A percentile compares a stretch with the other conserved stretches of the same genome.
Conservation (phyloP, 1,284 basidiomycete species). For the Apiotrichum montevideense region DNA sequence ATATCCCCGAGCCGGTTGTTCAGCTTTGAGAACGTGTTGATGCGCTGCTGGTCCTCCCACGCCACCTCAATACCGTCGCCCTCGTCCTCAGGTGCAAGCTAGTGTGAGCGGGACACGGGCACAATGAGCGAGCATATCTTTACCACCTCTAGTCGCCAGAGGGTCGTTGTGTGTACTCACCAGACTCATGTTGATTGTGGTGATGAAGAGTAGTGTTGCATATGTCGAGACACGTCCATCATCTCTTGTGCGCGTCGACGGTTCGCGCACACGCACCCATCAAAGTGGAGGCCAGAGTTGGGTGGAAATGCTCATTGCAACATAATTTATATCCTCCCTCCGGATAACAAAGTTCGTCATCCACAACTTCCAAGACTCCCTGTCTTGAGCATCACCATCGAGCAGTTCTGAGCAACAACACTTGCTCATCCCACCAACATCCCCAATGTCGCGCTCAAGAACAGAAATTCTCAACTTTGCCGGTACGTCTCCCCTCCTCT, state of each 20-base stretch:
- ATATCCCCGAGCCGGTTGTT: slow-evolving; percentile 70
- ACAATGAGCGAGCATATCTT: background rate
- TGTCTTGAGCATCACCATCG: too few species aligned
- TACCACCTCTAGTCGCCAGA: background rate
- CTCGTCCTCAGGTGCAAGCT: slow-evolving; percentile 49
- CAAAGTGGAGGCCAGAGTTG: too few species aligned
- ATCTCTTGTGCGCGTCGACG: too few species aligned
- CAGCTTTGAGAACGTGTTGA: slow-evolving; percentile 87
- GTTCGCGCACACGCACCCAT: too few species aligned
- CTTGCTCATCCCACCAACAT: too few species aligned
- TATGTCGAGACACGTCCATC: too few species aligned
- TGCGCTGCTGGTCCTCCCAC: slow-evolving; percentile 92
- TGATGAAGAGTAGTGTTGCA: background rate
- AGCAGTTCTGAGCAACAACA: too few species aligned
- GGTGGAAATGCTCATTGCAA: too few species aligned
- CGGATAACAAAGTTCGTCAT: too few species aligned
- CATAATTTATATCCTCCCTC: too few species aligned
- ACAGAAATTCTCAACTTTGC: slow-evolving; percentile 21
- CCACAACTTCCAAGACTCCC: too few species aligned
- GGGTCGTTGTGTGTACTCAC: slow-evolving; percentile 10
- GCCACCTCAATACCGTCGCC: slow-evolving; percentile 79
- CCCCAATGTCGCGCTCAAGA: slow-evolving; percentile 7
- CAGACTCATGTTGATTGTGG: slow-evolving; percentile 27
- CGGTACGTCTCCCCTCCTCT: slow-evolving; percentile 5
- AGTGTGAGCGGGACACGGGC: background rate